Conservation (phyloP, 2,329 filamentous ascomycete genomes). For the Trichoderma koningii region DNA sequence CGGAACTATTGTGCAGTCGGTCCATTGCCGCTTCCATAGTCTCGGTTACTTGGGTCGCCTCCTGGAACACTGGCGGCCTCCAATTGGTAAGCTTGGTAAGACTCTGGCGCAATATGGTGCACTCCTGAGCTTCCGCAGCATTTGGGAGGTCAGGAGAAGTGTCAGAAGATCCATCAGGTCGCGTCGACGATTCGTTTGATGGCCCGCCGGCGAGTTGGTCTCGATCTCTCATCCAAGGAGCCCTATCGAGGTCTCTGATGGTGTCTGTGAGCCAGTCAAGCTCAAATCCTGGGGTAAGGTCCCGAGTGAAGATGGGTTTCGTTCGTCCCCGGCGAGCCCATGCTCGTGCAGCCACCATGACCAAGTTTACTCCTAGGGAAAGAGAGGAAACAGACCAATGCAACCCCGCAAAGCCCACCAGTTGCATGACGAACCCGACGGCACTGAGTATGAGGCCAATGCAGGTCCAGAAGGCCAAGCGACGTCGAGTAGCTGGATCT, state of each 20-base stretch:
- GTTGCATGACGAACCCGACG: constrained; percentile 36
- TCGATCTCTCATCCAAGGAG: background rate
- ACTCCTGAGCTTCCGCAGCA: background rate
- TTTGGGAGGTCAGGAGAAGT: too few species aligned
- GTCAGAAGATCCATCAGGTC: too few species aligned
- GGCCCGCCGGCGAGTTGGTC: too few species aligned
- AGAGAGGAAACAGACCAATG: constrained; percentile 10
- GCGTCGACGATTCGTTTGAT: too few species aligned
- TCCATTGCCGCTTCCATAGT: constrained; percentile 30
- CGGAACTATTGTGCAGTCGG: background rate
- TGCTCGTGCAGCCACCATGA: constrained; percentile 8
- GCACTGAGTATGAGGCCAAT: constrained; percentile 29
- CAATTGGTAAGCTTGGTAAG: background rate
- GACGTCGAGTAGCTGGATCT: background rate
- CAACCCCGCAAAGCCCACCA: constrained; percentile 31
- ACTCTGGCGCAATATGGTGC: background rate
- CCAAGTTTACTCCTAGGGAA: background rate
- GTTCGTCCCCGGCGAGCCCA: constrained; percentile 16
- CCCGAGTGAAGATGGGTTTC: background rate
- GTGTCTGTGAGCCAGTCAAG: constrained; percentile 16
- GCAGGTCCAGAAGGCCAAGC: background rate
- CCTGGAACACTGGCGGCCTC: background rate
- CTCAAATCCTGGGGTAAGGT: constrained; percentile 8
- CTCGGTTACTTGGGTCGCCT: constrained; percentile 27
- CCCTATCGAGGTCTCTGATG: background rate